phyloP scores from a whole-genome alignment of 306 rosid species.

The Glycyrrhiza uralensis region DNA sequence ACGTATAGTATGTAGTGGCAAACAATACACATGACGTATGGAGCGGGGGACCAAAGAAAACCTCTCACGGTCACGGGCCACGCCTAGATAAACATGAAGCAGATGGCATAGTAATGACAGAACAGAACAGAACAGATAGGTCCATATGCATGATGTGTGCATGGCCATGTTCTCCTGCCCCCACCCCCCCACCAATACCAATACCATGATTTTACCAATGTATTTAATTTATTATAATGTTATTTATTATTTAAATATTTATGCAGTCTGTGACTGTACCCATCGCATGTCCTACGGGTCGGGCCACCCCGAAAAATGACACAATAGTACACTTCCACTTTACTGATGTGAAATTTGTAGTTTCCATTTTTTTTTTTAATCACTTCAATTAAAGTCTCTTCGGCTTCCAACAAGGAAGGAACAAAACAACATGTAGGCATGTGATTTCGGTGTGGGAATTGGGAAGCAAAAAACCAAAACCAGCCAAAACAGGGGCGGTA shows the following conservation, averaged over 20 bases:
- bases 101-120: conserved; percentile 29
- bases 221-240: not conserved
- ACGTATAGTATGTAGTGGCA: no score
- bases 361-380: not conserved
- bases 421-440: conserved; percentile 38
- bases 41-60: conserved; percentile 38
- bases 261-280: not conserved
- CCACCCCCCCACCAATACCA: not conserved
- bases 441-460: conserved; percentile 28
- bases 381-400: not conserved
- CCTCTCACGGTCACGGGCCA: conserved; percentile 31
- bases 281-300: not conserved
- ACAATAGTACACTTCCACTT: not conserved
- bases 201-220: not conserved
- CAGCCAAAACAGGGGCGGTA: conserved; percentile 6
- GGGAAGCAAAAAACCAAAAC: conserved; percentile 15
- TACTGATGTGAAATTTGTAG: not conserved
- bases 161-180: conserved; percentile 32
- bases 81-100: no score
- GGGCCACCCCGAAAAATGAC: conserved; percentile 5
- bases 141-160: conserved; percentile 30
- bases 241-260: not conserved
- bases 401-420: conserved; percentile 30
- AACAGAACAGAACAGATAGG: conserved; percentile 17
- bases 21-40: conserved; percentile 16